These are phyloP conservation scores for Hypoxylon sp. DNA, from an alignment of 2,329 filamentous ascomycete genomes.

Conservation along the genomic window DNA sequence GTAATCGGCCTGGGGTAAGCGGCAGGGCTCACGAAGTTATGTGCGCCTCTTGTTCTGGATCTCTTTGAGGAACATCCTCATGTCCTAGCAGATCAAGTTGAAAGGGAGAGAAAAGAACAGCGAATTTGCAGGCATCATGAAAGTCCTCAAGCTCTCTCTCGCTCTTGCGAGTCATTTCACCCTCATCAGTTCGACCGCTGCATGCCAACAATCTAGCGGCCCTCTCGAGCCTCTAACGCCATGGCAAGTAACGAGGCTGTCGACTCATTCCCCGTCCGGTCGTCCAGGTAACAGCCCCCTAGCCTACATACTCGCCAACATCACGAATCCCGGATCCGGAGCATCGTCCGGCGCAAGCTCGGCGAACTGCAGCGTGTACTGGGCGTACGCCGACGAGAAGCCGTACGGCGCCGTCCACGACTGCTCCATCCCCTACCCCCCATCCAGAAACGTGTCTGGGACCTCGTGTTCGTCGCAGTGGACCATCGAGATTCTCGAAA, in stretches of 20 bases:
- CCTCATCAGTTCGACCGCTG: conserved; percentile 1
- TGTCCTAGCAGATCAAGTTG: not conserved
- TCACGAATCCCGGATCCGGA: conserved; percentile 38
- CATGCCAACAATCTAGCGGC: not conserved
- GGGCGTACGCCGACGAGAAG: conserved; percentile 18
- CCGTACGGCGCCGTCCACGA: conserved; percentile 31
- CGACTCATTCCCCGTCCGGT: conserved; percentile 39
- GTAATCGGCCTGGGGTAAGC: not conserved
- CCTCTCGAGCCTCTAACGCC: conserved; percentile 19
- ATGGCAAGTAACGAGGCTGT: conserved; percentile 40
- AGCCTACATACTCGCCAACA: conserved; percentile 35
- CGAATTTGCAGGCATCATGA: conserved; percentile 8
- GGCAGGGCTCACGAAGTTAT: not conserved
- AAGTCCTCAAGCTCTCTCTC: not conserved
- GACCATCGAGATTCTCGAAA: conserved; percentile 39
- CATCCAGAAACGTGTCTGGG: conserved; percentile 3
- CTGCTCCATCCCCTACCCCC: conserved; percentile 21
- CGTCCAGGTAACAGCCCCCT: conserved; percentile 34
- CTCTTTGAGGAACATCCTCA: not conserved
- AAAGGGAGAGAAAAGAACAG: no score
- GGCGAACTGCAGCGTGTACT: conserved; percentile 41
- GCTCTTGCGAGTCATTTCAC: conserved; percentile 17
- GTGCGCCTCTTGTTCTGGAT: not conserved
- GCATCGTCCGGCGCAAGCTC: conserved; percentile 29
- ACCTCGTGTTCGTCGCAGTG: conserved; percentile 30